Percentiles rank a stretch among this genome's conserved stretches.
These are phyloP conservation scores for Marchantia paleacea DNA, from an alignment of 225 moss, liverwort and hornwort genomes.

Conservation along the genomic window DNA sequence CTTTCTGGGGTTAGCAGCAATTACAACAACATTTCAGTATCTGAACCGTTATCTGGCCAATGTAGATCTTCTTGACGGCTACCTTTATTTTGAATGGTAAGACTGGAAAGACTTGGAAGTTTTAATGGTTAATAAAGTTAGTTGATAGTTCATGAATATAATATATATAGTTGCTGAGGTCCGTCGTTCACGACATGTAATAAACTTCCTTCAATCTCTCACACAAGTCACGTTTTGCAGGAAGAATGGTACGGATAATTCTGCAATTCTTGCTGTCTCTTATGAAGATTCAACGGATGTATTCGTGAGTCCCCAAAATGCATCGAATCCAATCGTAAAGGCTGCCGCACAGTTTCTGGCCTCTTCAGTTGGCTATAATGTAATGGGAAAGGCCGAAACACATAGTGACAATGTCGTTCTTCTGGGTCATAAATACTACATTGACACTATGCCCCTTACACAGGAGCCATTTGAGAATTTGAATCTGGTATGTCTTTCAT, in stretches of 20 bases:
- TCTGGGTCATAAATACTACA: conserved; percentile 32
- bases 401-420: conserved; percentile 31
- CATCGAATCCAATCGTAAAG: conserved; percentile 36
- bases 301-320: conserved; percentile 30
- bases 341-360: conserved; percentile 32
- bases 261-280: conserved; percentile 34
- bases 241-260: conserved; percentile 24
- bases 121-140: no score
- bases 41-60: conserved; percentile 31
- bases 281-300: conserved; percentile 28
- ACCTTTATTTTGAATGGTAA: conserved; percentile 43
- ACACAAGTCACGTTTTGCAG: conserved; percentile 3
- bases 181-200: not conserved
- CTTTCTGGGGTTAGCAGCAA: conserved; percentile 31
- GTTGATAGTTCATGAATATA: not conserved
- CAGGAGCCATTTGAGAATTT: conserved; percentile 21
- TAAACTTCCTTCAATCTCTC: not conserved
- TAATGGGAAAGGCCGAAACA: not conserved
- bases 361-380: conserved; percentile 12
- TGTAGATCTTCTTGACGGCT: conserved; percentile 42
- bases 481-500: conserved; percentile 33
- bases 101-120: not conserved
- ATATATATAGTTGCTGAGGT: not conserved
- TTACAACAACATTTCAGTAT: conserved; percentile 30
- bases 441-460: conserved; percentile 28